A percentile compares a stretch with the other conserved stretches of the same genome.
Conservation (phyloP, 345 rosid species). For the Aquilaria yunnanensis region DNA sequence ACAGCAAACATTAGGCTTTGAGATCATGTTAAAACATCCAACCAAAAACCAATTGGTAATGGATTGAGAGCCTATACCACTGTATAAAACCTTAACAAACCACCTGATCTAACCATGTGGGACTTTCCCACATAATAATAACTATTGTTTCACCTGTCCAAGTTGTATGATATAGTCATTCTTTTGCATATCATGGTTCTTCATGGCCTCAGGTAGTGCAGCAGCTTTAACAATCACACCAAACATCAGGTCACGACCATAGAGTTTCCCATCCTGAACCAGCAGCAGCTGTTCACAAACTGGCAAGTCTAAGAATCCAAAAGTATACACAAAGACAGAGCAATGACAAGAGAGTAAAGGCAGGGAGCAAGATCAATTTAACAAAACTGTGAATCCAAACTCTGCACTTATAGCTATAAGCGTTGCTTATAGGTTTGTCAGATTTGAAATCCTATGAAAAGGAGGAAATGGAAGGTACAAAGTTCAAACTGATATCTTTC, state of each 20-base stretch:
- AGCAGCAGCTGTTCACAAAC: slow-evolving; percentile 61
- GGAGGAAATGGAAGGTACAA: too few relatives aligned
- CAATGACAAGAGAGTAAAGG: not conserved
- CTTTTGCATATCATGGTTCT: slow-evolving; percentile 59
- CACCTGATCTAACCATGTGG: too few relatives aligned
- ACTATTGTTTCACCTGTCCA: slow-evolving; percentile 48
- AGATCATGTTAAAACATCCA: too few relatives aligned
- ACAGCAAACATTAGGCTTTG: too few relatives aligned
- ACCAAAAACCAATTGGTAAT: too few relatives aligned
- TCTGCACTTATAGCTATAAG: not conserved
- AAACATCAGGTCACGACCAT: slow-evolving; percentile 76
- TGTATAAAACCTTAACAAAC: too few relatives aligned
- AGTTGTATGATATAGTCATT: slow-evolving; percentile 71
- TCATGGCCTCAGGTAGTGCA: slow-evolving; percentile 58
- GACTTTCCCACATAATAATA: not conserved
- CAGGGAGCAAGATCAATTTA: slow-evolving; percentile 5
- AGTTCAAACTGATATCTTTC: too few relatives aligned
- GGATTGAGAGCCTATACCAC: too few relatives aligned
- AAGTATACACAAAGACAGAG: not conserved
- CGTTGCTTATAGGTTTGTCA: too few relatives aligned
- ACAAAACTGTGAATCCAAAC: not conserved
- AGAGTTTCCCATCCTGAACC: slow-evolving; percentile 96
- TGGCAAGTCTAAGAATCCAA: slow-evolving; percentile 10
- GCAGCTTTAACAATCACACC: slow-evolving; percentile 63
- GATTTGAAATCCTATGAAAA: too few relatives aligned